Base-by-base conservation (phyloP, 495 filamentous ascomycete genomes). In the Pseudevernia furfuracea region DNA sequence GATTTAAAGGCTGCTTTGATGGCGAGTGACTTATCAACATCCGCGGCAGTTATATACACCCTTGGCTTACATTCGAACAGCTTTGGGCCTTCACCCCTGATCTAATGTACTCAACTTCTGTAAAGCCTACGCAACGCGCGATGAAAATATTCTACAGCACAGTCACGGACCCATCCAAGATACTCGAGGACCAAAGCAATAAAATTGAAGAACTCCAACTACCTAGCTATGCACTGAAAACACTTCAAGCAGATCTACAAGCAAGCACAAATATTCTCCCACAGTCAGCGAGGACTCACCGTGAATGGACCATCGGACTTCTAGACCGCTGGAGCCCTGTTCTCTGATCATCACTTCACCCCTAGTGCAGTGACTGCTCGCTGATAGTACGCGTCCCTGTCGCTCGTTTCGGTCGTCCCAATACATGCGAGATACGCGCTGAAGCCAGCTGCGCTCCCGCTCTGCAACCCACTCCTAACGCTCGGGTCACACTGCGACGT, bases 1-100 rank as follows among this genome's bases (percentile, higher is more conserved):
- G 74, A 61, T 66, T 70, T 28, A 36, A 71, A 72, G 34, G 61
- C 66, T 32, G 79, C 78, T 23, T 63, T 82, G 17, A 41, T 83
- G 64, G 80, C 82, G 73, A 49, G 71, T 67, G 36, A 71, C 65
- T 73, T 60, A 32, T 34, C 30, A 8, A 55, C 59, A 59, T 60
- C 34, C 23, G 64, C 62, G 44, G 32, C 36, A n/a, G 60, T 43
- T 7, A 19, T 44, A 37, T 28, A n/a, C 41, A 48, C 49, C 17
- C 15, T 28, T 46, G 34, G 17, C 39, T 64, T 19, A 62, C 15
- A 49, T 59, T 25, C 11, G 53, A 38, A 48, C 59, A 81, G 76
- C 72, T 79, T 28, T 92, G 89, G 89, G 79, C 89, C 15, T 87
- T 92, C 67, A 91, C 87, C 63, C 81, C 82, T 25, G 80, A 87